phyloP scores from a whole-genome alignment of 345 rosid species.

The Salix purpurea region DNA sequence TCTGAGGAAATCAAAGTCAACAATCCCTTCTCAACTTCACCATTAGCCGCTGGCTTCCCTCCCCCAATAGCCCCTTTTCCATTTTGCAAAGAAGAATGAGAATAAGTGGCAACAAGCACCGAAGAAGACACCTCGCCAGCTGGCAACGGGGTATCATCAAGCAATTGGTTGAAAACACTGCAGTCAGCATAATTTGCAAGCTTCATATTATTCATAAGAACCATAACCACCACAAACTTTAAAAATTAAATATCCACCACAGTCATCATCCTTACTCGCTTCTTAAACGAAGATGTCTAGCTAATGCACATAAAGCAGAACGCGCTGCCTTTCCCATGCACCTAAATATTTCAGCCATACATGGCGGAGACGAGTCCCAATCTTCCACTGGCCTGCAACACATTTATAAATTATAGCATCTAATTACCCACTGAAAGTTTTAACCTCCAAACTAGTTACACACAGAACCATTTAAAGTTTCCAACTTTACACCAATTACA shows the following conservation, averaged over 20 bases:
- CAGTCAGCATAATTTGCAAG: conserved; percentile 28
- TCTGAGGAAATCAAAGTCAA: conserved; percentile 79
- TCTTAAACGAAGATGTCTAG: conserved; percentile 89
- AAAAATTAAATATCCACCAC: conserved; percentile 24
- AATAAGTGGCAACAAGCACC: conserved; percentile 69
- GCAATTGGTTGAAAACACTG: conserved; percentile 89
- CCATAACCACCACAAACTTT: conserved; percentile 3
- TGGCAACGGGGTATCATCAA: conserved; percentile 88
- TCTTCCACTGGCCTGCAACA: conserved; percentile 73
- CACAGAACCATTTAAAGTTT: background rate
- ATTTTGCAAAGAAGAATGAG: conserved; percentile 55
- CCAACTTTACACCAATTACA: background rate
- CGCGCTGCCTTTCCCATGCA: conserved; percentile 97
- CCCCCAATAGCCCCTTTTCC: conserved; percentile 69
- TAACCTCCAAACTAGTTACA: background rate
- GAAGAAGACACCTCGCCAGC: conserved; percentile 87
- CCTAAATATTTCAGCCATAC: conserved; percentile 86
- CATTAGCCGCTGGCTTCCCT: conserved; percentile 52
- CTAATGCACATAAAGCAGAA: conserved; percentile 73
- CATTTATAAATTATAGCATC: conserved; percentile 3
- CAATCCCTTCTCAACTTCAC: conserved; percentile 91
- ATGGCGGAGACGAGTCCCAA: conserved; percentile 89
- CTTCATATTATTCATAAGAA: conserved; percentile 3
- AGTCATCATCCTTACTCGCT: conserved; percentile 76
- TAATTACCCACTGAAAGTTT: background rate